Evolutionary conservation across 2,329 filamentous ascomycete genomes (phyloP).

Genomic region (Boeremia lycopersici): DNA sequence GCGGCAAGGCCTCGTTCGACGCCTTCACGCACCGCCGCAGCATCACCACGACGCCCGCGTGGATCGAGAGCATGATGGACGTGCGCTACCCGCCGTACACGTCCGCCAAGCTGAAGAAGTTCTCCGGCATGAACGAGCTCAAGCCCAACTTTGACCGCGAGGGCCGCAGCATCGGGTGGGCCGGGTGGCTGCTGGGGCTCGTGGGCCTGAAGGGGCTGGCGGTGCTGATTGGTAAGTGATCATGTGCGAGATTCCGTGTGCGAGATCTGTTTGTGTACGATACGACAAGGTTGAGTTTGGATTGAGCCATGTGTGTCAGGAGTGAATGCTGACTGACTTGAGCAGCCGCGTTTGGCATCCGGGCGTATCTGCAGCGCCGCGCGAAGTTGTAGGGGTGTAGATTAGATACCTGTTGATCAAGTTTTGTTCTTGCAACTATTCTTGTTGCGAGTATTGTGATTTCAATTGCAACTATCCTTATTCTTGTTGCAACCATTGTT

Average conservation of each 20-base stretch:
- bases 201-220: slow-evolving; percentile 40
- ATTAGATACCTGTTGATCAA: too few relatives aligned
- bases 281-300: background rate
- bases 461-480: too few relatives aligned
- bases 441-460: too few relatives aligned
- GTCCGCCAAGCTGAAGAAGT: slow-evolving; percentile 59
- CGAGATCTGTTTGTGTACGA: background rate
- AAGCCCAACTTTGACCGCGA: slow-evolving; percentile 67
- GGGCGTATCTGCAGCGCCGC: slow-evolving; percentile 38
- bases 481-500: too few relatives aligned
- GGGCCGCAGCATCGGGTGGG: slow-evolving; percentile 49
- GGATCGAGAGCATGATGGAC: slow-evolving; percentile 70
- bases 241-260: background rate
- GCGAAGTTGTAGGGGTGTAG: slow-evolving; percentile 27
- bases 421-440: too few relatives aligned
- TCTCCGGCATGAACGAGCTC: slow-evolving; percentile 56
- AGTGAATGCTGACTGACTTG: slow-evolving; percentile 21
- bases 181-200: slow-evolving; percentile 40
- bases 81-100: slow-evolving; percentile 69
- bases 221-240: slow-evolving; percentile 43
- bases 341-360: slow-evolving; percentile 35
- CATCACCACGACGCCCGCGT: slow-evolving; percentile 67
- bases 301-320: background rate
- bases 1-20: slow-evolving; percentile 76
- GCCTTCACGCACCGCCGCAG: slow-evolving; percentile 67